Percentiles rank a stretch among this genome's conserved stretches.
These are phyloP conservation scores for Globisporangium paroecandrum DNA, from an alignment of 352 stramenopile genomes.

Conservation along the genomic window DNA sequence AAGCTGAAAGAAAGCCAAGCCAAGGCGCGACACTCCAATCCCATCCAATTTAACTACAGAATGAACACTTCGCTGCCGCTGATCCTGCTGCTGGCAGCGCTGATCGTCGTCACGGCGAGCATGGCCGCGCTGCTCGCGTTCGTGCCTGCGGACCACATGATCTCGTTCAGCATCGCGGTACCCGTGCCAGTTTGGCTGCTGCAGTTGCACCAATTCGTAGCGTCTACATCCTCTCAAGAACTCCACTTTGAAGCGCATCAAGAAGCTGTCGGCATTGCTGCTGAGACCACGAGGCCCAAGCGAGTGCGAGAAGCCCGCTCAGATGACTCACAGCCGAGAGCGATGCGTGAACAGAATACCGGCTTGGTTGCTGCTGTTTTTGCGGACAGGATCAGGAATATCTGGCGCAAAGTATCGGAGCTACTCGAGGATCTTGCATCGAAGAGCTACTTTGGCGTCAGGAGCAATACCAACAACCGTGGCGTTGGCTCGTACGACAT, in stretches of 20 bases:
- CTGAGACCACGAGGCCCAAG: background rate
- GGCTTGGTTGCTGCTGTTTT: no score
- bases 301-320: background rate
- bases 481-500: conserved; percentile 1
- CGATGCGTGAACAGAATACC: no score
- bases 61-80: background rate
- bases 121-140: background rate
- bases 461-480: background rate
- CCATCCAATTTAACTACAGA: no score
- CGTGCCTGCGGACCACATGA: background rate
- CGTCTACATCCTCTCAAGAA: background rate
- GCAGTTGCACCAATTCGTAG: conserved; percentile 3
- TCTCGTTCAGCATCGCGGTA: background rate
- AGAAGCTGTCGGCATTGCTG: background rate
- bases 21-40: background rate
- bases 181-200: background rate
- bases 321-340: background rate
- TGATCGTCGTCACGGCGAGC: background rate
- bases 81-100: background rate
- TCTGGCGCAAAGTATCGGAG: conserved; percentile 1
- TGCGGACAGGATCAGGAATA: background rate
- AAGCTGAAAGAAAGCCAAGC: background rate
- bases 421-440: background rate
- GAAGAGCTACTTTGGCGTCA: background rate
- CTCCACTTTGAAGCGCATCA: background rate